Percentiles rank a stretch among this genome's conserved stretches.
Evolutionary conservation across 2,329 filamentous ascomycete genomes (phyloP).

Genomic region (Fusarium staphyleae): DNA sequence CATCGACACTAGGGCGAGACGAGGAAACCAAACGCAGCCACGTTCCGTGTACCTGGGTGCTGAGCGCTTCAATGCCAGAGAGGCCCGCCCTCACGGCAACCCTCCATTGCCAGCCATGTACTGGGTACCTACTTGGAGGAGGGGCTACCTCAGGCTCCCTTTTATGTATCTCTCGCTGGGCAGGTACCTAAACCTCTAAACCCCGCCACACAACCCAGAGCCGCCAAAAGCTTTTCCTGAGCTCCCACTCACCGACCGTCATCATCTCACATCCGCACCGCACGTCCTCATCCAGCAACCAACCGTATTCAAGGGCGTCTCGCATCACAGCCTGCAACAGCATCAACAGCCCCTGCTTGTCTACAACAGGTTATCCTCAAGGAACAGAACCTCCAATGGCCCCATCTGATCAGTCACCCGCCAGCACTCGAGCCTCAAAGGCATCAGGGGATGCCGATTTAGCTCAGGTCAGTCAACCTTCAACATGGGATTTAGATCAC

Average conservation of each 20-base stretch:
- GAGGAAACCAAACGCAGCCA: conserved; percentile 2
- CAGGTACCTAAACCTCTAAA: no score
- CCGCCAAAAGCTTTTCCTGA: no score
- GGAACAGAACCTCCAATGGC: conserved; percentile 7
- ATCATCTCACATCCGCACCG: no score
- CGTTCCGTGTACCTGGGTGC: conserved; percentile 10
- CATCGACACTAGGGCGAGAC: conserved; percentile 5
- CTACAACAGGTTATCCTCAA: not conserved
- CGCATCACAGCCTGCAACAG: no score
- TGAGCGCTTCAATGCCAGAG: not conserved
- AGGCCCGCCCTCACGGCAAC: not conserved
- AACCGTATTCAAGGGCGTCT: no score
- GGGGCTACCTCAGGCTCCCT: not conserved
- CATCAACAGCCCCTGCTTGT: not conserved
- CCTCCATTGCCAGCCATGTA: not conserved
- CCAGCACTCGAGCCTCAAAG: conserved; percentile 23
- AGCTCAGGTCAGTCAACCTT: conserved; percentile 34
- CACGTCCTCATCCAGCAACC: no score
- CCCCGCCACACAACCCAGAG: not conserved
- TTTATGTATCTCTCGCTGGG: no score
- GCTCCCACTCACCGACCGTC: no score
- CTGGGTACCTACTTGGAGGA: not conserved
- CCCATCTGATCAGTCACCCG: conserved; percentile 19
- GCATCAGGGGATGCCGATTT: conserved; percentile 37
- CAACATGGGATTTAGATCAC: not conserved